Conservation (phyloP, 768 basidiomycete species). For the Lanmaoa rubissima region DNA sequence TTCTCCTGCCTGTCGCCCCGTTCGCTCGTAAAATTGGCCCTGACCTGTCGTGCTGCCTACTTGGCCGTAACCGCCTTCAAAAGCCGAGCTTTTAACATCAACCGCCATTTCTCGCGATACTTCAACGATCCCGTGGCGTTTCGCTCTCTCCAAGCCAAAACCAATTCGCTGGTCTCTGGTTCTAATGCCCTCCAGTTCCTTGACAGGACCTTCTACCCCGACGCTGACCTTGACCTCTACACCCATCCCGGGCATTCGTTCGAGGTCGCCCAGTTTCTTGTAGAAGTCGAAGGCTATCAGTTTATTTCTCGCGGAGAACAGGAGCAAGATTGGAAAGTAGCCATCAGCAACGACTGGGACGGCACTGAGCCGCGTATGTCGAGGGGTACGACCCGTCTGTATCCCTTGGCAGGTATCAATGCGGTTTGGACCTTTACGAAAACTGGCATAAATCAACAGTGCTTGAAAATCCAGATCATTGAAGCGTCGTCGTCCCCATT, state of each 20-base stretch:
- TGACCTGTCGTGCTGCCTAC: slow-evolving; percentile 20
- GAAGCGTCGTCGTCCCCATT: slow-evolving; percentile 18
- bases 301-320: slow-evolving; percentile 27
- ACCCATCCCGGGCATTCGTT: slow-evolving; percentile 31
- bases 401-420: slow-evolving; percentile 3
- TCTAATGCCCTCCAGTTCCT: slow-evolving; percentile 54
- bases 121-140: slow-evolving; percentile 41
- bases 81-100: slow-evolving; percentile 34
- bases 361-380: slow-evolving; percentile 7
- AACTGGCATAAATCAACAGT: not conserved
- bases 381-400: accelerated
- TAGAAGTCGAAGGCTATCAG: slow-evolving; percentile 28
- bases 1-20: slow-evolving; percentile 23
- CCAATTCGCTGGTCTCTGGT: slow-evolving; percentile 50
- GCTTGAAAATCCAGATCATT: slow-evolving; percentile 42
- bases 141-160: slow-evolving; percentile 41
- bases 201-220: slow-evolving; percentile 41
- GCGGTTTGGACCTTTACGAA: slow-evolving; percentile 29
- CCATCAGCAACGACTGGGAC: slow-evolving; percentile 16
- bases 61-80: slow-evolving; percentile 21
- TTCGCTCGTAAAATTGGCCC: slow-evolving; percentile 23
- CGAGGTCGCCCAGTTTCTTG: slow-evolving; percentile 38
- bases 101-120: slow-evolving; percentile 35
- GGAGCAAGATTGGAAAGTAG: slow-evolving; percentile 11
- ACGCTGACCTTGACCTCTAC: slow-evolving; percentile 54